Conservation (phyloP, 2,329 filamentous ascomycete species). For the Colletotrichum sp. region DNA sequence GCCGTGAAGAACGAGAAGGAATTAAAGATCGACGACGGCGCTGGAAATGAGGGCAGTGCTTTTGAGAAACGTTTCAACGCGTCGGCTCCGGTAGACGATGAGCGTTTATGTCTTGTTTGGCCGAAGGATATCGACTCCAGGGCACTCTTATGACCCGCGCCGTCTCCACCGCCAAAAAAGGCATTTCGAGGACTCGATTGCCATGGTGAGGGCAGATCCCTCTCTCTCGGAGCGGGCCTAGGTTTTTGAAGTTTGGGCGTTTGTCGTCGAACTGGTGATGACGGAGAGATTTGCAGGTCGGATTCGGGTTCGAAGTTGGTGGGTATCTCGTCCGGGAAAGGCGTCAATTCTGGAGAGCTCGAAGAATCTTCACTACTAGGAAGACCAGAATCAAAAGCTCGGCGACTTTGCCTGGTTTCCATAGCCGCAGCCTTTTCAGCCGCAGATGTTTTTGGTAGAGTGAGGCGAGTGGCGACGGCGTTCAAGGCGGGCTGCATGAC, state of each 20-base stretch:
- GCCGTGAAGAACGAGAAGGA: constrained; percentile 21
- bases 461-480: constrained; percentile 59
- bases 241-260: constrained; percentile 15
- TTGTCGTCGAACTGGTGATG: constrained; percentile 1
- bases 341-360: constrained; percentile 17
- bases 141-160: constrained; percentile 33
- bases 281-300: constrained; percentile 1
- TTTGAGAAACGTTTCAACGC: constrained; percentile 62
- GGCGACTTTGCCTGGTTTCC: constrained; percentile 43
- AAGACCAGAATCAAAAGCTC: constrained; percentile 33
- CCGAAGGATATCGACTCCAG: constrained; percentile 51
- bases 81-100: constrained; percentile 62
- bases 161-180: constrained; percentile 33
- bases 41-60: constrained; percentile 56
- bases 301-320: constrained; percentile 14
- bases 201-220: constrained; percentile 39
- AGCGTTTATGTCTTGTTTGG: constrained; percentile 51
- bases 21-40: constrained; percentile 19
- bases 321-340: constrained; percentile 19
- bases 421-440: constrained; percentile 63
- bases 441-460: constrained; percentile 59
- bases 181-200: constrained; percentile 45
- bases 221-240: neutral
- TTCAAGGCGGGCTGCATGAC: constrained; percentile 66
- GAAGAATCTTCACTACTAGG: constrained; percentile 13